Evolutionary conservation across 768 basidiomycete species (phyloP).

Genomic region (Rhodotorula graminis): DNA sequence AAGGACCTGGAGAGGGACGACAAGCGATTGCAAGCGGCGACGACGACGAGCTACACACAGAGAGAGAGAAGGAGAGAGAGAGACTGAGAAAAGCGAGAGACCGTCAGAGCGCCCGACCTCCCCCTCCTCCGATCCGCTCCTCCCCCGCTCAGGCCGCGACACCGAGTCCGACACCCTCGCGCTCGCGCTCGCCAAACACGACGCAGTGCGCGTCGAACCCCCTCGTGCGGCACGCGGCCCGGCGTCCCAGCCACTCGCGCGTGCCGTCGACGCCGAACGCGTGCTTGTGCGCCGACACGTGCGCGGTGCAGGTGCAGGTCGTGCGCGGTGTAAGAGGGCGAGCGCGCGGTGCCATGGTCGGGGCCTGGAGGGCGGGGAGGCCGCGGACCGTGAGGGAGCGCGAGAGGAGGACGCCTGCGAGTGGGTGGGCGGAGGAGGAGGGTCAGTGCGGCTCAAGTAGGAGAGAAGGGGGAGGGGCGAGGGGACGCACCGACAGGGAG

Average conservation of each 20-base stretch:
- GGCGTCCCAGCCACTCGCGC: neutral
- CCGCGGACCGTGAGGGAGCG: neutral
- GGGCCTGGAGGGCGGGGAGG: neutral
- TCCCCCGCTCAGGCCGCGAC: neutral
- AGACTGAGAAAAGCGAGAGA: too few species aligned
- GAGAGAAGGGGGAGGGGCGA: neutral
- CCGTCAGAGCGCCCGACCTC: too few species aligned
- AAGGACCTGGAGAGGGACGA: too few species aligned
- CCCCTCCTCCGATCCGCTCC: neutral
- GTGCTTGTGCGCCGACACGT: neutral
- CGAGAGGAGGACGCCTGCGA: neutral
- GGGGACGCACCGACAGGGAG: neutral
- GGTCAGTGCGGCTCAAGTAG: neutral
- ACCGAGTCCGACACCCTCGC: neutral
- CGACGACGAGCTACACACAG: too few species aligned
- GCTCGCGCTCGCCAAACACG: neutral
- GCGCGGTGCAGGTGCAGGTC: neutral
- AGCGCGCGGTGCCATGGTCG: neutral
- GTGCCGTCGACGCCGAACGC: neutral
- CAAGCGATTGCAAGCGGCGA: too few species aligned
- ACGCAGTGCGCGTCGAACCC: neutral
- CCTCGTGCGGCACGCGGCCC: neutral
- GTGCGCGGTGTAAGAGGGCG: neutral
- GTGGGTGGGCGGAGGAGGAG: neutral
- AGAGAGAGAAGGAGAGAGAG: too few species aligned